Base-by-base conservation (phyloP, 345 rosid genomes). In the Dovyalis caffra region DNA sequence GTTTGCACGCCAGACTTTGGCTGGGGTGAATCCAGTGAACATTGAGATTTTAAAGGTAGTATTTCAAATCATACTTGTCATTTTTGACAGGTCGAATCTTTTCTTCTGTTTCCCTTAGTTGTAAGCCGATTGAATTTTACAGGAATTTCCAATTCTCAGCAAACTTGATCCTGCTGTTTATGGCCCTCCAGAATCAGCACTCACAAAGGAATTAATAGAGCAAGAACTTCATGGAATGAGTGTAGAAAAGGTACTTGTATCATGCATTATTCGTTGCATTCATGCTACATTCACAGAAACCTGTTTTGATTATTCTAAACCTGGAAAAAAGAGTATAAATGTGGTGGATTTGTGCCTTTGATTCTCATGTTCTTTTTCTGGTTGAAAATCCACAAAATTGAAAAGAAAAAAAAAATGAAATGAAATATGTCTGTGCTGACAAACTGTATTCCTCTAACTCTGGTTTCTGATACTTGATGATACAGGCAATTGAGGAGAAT, bases 111-210 rank as follows among this genome's bases (percentile, higher is more conserved):
- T 78, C 47, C 51, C 29, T 33, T 31, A 67, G 64, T 68, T 68
- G 78, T 20, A 64, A 43, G 9, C 65, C 65, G 43, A 26, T 40
- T 43, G 2, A 64, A 23, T 78, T 62, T 21, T 80, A 32, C 83
- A 95, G 99, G 97, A 88, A 85, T 87, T 92, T 43, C 99, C 99
- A 3, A 92, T 92, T 81, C 77, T 81, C 76, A 95, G 99, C 88
- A 87, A 90, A 74, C 87, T 92, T 64, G 97, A 95, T 75, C 92
- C 96, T 33, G 84, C 82, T 38, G 14, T 86, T 45, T 93, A 89
- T 76, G 98, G 99, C 75, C 84, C 98, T 72, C 94, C 87, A 23
- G 98, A 95, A 75, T 95, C 99, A 16, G 85, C 85, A 51, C 88
- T 91, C 67, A 92, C 93, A 20, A 85, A 87, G 79, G 93, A 92